A percentile compares a stretch with the other conserved stretches of the same genome.
These are phyloP conservation scores for Emericellopsis terricola DNA, from an alignment of 495 filamentous ascomycete genomes.

Conservation along the genomic window DNA sequence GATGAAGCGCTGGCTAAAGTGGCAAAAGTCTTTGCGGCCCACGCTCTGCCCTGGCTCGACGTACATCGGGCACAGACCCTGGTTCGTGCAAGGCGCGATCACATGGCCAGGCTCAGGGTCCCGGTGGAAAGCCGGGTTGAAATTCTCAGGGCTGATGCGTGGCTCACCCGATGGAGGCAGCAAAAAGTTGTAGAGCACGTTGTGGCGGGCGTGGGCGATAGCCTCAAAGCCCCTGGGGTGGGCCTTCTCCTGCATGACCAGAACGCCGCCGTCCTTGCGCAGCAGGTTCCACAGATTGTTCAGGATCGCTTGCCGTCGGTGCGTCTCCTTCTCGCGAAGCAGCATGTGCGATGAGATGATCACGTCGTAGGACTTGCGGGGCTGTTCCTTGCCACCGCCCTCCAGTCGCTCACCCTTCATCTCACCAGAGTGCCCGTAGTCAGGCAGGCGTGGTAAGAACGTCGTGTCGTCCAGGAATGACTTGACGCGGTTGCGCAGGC, in stretches of 20 bases:
- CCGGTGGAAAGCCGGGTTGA: slow-evolving; percentile 9
- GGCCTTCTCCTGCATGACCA: slow-evolving; percentile 84
- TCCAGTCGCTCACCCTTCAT: slow-evolving; percentile 22
- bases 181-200: slow-evolving; percentile 61
- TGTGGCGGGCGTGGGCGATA: slow-evolving; percentile 62
- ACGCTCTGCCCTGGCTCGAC: slow-evolving; percentile 40
- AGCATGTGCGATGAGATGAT: slow-evolving; percentile 78
- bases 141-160: slow-evolving; percentile 16
- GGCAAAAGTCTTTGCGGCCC: slow-evolving; percentile 77
- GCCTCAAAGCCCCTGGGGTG: slow-evolving; percentile 83
- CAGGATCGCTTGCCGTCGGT: slow-evolving; percentile 53
- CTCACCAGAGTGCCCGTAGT: slow-evolving; percentile 48
- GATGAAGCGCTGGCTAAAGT: slow-evolving; percentile 77
- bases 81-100: slow-evolving; percentile 89
- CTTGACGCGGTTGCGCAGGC: slow-evolving; percentile 58
- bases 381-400: slow-evolving; percentile 18
- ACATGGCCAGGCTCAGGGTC: slow-evolving; percentile 65
- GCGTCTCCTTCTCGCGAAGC: slow-evolving; percentile 51
- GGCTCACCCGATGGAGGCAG: slow-evolving; percentile 28
- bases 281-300: slow-evolving; percentile 81
- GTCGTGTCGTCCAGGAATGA: slow-evolving; percentile 70
- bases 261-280: slow-evolving; percentile 65
- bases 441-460: slow-evolving; percentile 84
- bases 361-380: slow-evolving; percentile 69
- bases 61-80: slow-evolving; percentile 79